Conservation (phyloP, 805 yeast species). For the Candida adriatica region DNA sequence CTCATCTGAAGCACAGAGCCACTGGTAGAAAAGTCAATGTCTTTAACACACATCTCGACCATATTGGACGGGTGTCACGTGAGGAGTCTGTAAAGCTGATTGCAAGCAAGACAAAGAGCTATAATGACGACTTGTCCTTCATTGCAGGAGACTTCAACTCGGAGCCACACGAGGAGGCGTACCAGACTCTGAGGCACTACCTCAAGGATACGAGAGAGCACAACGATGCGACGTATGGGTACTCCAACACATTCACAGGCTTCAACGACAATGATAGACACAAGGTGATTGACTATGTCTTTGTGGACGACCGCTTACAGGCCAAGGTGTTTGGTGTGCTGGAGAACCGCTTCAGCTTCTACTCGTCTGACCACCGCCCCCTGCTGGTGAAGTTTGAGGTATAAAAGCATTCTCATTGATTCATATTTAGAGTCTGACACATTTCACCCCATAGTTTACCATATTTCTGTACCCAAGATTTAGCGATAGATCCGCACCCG, state of each 20-base stretch:
- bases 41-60: constrained; percentile 47
- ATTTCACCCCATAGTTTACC: too few relatives aligned
- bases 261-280: constrained; percentile 29
- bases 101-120: constrained; percentile 29
- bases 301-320: constrained; percentile 14
- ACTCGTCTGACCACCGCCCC: constrained; percentile 41
- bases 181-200: constrained; percentile 32
- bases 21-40: constrained; percentile 20
- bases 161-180: constrained; percentile 33
- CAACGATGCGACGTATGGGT: constrained; percentile 32
- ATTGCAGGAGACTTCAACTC: constrained; percentile 57
- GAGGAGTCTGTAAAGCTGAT: constrained; percentile 38
- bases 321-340: constrained; percentile 30
- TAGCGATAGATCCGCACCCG: not conserved
- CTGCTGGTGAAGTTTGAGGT: constrained; percentile 26
- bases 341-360: constrained; percentile 13
- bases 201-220: constrained; percentile 32
- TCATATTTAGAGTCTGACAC: too few relatives aligned
- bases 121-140: constrained; percentile 32
- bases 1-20: constrained; percentile 24
- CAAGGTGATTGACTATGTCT: constrained; percentile 27
- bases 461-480: too few relatives aligned
- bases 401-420: not conserved
- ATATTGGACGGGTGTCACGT: constrained; percentile 39
- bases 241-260: constrained; percentile 41